Conservation (phyloP, 805 yeast genomes). For the Ogataea angusta region DNA sequence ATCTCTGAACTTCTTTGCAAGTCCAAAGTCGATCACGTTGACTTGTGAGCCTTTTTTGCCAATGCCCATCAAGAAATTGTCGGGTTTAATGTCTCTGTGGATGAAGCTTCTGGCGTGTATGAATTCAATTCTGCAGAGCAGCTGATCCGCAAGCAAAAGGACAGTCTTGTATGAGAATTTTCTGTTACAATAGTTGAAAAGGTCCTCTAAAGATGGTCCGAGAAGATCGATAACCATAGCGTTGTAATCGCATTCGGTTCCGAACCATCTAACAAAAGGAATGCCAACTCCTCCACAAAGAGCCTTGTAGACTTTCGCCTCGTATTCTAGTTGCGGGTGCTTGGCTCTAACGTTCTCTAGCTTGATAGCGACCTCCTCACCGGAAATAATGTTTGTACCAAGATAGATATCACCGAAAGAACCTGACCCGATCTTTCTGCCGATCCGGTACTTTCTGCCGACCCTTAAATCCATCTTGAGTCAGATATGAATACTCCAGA, state of each 20-base stretch:
- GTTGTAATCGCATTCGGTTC: constrained; percentile 93
- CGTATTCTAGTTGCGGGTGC: constrained; percentile 96
- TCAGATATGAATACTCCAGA: constrained; percentile 1
- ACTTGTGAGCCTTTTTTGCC: constrained; percentile 95
- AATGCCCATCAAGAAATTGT: constrained; percentile 81
- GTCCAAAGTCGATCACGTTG: constrained; percentile 89
- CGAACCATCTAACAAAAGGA: constrained; percentile 96
- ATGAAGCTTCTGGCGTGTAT: constrained; percentile 92
- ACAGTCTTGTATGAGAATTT: constrained; percentile 93
- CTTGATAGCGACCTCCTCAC: constrained; percentile 97
- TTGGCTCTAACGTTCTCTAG: constrained; percentile 85
- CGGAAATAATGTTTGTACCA: constrained; percentile 89
- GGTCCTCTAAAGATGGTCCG: constrained; percentile 93
- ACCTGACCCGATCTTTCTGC: constrained; percentile 94
- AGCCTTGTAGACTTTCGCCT: constrained; percentile 92
- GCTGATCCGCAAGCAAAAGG: constrained; percentile 87
- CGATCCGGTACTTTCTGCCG: constrained; percentile 91
- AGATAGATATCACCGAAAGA: constrained; percentile 96
- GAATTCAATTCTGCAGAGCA: constrained; percentile 90
- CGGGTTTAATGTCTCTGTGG: constrained; percentile 82
- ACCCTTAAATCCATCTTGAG: constrained; percentile 65
- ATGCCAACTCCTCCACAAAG: constrained; percentile 96
- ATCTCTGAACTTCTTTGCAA: constrained; percentile 91
- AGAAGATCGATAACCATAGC: constrained; percentile 95
- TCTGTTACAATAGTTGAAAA: constrained; percentile 93